A percentile compares a stretch with the other conserved stretches of the same genome.
These are phyloP conservation scores for Dissophora globulifera DNA, from an alignment of 192 early-diverging fungal genomes.

Conservation along the genomic window DNA sequence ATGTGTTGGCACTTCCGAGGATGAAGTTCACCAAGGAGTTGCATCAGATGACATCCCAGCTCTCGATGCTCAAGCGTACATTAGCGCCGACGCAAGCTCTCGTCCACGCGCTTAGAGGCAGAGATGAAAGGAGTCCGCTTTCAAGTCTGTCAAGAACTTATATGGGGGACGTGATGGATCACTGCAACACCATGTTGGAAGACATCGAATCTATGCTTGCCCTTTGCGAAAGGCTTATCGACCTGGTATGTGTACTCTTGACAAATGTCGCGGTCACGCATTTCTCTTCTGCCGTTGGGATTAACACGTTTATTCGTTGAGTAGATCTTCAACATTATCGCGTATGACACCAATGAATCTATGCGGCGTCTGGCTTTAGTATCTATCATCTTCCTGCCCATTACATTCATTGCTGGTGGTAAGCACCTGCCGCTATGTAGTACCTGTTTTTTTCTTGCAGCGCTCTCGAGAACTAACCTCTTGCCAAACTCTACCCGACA, in stretches of 20 bases:
- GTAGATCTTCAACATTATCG: conserved; percentile 59
- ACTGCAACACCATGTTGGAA: conserved; percentile 61
- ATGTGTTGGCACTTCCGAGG: conserved; percentile 48
- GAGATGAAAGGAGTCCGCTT: conserved; percentile 46
- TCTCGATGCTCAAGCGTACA: conserved; percentile 55
- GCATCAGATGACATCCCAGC: conserved; percentile 58
- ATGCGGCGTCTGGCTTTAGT: conserved; percentile 50
- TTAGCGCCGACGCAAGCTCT: conserved; percentile 59
- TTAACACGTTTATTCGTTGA: background rate
- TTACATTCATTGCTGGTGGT: conserved; percentile 67
- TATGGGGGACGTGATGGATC: conserved; percentile 63
- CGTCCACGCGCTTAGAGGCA: conserved; percentile 48
- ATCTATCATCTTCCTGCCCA: conserved; percentile 62
- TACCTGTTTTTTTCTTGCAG: no score
- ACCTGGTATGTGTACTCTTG: conserved; percentile 60
- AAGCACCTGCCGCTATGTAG: background rate
- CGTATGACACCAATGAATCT: conserved; percentile 60
- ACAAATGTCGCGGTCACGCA: no score
- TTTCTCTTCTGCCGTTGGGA: no score
- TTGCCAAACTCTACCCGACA: conserved; percentile 1
- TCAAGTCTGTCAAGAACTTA: conserved; percentile 52
- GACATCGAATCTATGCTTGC: conserved; percentile 58
- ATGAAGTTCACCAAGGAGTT: conserved; percentile 56
- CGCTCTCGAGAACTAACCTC: no score
- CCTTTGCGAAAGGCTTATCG: conserved; percentile 57